phyloP scores from a whole-genome alignment of 805 yeast species.

The Kregervanrija pseudodelftensis region DNA sequence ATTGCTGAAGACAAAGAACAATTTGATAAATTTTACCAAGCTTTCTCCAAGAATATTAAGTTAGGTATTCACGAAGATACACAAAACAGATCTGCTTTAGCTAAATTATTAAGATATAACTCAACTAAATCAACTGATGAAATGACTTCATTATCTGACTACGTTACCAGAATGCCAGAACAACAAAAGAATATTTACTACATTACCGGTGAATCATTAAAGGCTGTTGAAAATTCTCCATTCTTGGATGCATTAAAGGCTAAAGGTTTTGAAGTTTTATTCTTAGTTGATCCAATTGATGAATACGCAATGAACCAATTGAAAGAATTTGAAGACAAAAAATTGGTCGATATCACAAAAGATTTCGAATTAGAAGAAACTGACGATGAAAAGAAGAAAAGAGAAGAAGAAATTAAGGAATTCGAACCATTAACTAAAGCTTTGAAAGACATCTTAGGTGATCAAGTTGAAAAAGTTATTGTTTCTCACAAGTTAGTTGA shows the following conservation, averaged over 20 bases:
- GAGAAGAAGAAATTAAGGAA: conserved; percentile 90
- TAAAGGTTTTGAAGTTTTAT: conserved; percentile 96
- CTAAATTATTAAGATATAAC: conserved; percentile 94
- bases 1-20: conserved; percentile 98
- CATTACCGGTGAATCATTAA: conserved; percentile 97
- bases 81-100: conserved; percentile 92
- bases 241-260: conserved; percentile 98
- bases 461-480: conserved; percentile 98
- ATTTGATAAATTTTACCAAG: conserved; percentile 96
- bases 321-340: conserved; percentile 99
- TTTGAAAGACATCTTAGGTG: conserved; percentile 95
- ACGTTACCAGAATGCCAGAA: conserved; percentile 99
- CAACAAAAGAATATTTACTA: conserved; percentile 99
- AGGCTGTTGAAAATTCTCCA: conserved; percentile 98
- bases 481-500: conserved; percentile 96
- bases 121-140: conserved; percentile 95
- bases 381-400: conserved; percentile 91
- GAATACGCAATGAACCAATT: conserved; percentile 99
- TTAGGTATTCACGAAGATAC: conserved; percentile 99
- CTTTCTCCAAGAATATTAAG: conserved; percentile 96
- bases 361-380: conserved; percentile 98
- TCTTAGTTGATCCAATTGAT: conserved; percentile 98
- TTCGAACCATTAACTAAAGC: conserved; percentile 92
- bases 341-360: conserved; percentile 97
- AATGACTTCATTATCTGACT: conserved; percentile 89